Evolutionary conservation across 2,329 filamentous ascomycete species (phyloP), one percentile per base, ranked within the genome.

Genomic region (Scedosporium boydii): DNA sequence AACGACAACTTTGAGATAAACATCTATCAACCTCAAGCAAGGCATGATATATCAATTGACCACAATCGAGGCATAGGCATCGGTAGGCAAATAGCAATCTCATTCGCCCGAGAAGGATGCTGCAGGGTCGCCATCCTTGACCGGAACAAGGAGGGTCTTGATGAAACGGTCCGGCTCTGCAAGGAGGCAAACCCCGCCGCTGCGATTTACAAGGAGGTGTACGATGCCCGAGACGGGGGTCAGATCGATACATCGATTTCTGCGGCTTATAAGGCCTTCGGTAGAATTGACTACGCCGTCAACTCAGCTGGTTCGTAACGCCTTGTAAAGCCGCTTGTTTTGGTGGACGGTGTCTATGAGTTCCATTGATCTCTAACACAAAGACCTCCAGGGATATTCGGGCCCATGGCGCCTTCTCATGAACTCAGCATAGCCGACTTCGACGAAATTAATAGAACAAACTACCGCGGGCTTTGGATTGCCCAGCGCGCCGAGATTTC

Each of bases 401-500:
- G 73, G n/a, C 70, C 70, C 34, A 70, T 70, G 27, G 71, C 72
- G 14, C 68, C 70, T 3, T 77, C 76, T 1, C 70, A 74, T 53
- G 71, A 74, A 51, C 72, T 73, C 7, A 67, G 65, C 0, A 60
- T 68, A 6, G 67, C 70, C 1, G 74, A 78, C 27, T 80, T 80
- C 60, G 78, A 80, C 63, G 63, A 70, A 0, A 72, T 79, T 61
- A 76, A 75, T 44, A 66, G 67, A 26, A 70, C 77, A 62, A 79
- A 80, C 65, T 78, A 77, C 55, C 71, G 77, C 7, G 78, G 78
- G 0, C 67, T 72, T 6, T 80, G 78, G 78, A 67, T 80, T 4
- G 75, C 72, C n/a, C 75, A 75, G 0, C 69, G 77, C 1, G 76
- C 75, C 10, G 75, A 78, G 64, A 66, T 80, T 29, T 69, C 68